Percentiles rank a stretch among this genome's conserved stretches.
Evolutionary conservation across 176 grass and related monocot genomes (phyloP).

Genomic region (Eragrostis curvula): DNA sequence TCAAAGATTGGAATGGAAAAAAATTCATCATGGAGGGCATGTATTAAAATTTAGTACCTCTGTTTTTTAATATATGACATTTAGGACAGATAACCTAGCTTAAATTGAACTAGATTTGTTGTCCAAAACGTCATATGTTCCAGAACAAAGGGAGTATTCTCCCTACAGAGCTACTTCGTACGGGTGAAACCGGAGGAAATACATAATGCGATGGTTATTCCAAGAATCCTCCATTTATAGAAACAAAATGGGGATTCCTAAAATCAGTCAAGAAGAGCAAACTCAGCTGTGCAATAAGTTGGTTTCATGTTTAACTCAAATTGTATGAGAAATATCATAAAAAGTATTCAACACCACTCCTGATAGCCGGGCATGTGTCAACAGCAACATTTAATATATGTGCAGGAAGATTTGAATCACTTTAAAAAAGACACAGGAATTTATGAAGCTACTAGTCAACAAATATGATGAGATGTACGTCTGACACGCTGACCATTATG

Average conservation of each 20-base stretch:
- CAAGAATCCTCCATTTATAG: neutral
- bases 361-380: neutral
- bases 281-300: neutral
- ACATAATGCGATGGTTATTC: neutral
- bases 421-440: neutral
- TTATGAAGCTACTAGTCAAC: conserved; percentile 17
- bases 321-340: neutral
- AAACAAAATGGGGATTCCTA: neutral
- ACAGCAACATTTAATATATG: neutral
- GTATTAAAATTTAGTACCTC: neutral
- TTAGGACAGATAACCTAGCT: too few relatives aligned
- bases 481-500: conserved; percentile 23
- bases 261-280: neutral
- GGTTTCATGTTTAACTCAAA: neutral
- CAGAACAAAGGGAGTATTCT: too few relatives aligned
- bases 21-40: neutral
- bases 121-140: too few relatives aligned
- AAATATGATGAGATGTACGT: conserved; percentile 12
- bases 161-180: neutral
- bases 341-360: neutral
- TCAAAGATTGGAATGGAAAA: conserved; percentile 8
- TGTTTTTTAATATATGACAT: too few relatives aligned
- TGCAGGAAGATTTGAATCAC: neutral
- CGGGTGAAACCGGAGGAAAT: conserved; percentile 10
- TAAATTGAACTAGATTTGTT: too few relatives aligned